Conservation (phyloP, 2,329 filamentous ascomycete genomes). For the Phaeophleospora eucalypticola region DNA sequence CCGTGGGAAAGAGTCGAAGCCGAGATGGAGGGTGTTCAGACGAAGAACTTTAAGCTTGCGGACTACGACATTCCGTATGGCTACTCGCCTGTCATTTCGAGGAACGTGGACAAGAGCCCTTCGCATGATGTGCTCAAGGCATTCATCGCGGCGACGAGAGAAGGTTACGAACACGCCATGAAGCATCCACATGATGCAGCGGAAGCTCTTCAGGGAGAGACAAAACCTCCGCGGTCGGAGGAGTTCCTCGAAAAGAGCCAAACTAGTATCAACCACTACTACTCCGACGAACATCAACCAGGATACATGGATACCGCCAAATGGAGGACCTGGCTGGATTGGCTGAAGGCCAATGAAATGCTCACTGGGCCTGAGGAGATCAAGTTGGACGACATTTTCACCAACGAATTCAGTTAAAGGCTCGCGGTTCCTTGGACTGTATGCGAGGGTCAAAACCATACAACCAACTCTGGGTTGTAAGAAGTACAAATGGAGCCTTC, state of each 20-base stretch:
- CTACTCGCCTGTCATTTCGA: conserved; percentile 31
- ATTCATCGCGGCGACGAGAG: conserved; percentile 28
- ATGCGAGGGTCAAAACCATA: too few relatives aligned
- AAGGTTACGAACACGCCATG: conserved; percentile 28
- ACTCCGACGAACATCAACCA: conserved; percentile 19
- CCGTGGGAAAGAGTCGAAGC: conserved; percentile 34
- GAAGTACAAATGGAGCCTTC: too few relatives aligned
- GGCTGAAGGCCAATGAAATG: conserved; percentile 11
- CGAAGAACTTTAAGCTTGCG: conserved; percentile 22
- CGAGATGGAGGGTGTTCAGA: conserved; percentile 21
- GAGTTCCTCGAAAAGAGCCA: conserved; percentile 30
- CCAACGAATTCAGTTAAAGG: conserved; percentile 16
- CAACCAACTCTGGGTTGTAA: too few relatives aligned
- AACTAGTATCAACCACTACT: conserved; percentile 28
- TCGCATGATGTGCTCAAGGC: conserved; percentile 20
- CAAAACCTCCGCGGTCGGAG: conserved; percentile 18
- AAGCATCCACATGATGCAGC: conserved; percentile 19
- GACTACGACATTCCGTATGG: conserved; percentile 31
- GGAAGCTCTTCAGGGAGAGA: conserved; percentile 14
- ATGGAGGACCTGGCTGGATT: conserved; percentile 15
- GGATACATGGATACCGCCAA: conserved; percentile 15
- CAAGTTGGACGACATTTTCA: conserved; percentile 13
- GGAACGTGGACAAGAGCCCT: conserved; percentile 19
- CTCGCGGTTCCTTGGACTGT: too few relatives aligned
- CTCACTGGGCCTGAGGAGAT: conserved; percentile 7